phyloP scores from a whole-genome alignment of 768 basidiomycete species.

The Exidia glandulosa region DNA sequence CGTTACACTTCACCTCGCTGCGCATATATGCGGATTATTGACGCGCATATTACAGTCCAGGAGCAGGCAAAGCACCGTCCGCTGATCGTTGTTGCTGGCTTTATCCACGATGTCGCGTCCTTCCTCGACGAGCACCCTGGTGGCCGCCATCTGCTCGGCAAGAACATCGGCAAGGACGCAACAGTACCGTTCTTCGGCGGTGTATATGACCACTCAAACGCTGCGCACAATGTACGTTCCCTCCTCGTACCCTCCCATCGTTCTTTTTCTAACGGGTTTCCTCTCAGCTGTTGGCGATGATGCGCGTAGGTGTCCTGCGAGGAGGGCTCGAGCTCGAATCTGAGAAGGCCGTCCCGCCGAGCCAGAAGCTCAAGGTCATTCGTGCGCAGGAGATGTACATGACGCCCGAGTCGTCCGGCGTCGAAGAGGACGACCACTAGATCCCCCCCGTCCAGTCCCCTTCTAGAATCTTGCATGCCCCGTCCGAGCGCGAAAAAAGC shows the following conservation, averaged over 20 bases:
- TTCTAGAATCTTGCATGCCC: too few relatives aligned
- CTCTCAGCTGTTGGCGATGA: conserved; percentile 54
- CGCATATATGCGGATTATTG: background rate
- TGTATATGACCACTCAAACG: conserved; percentile 71
- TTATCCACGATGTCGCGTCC: conserved; percentile 71
- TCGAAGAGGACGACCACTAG: background rate
- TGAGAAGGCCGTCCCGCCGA: conserved; percentile 33
- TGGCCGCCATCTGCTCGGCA: conserved; percentile 46
- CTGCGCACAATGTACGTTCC: conserved; percentile 58
- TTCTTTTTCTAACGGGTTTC: background rate
- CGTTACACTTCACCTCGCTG: conserved; percentile 18
- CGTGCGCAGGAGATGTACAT: conserved; percentile 4
- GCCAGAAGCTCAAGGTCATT: conserved; percentile 22
- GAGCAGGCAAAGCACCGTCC: conserved; percentile 52
- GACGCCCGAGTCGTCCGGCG: background rate
- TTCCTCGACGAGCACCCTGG: conserved; percentile 77
- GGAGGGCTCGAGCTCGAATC: conserved; percentile 49
- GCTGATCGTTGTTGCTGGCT: conserved; percentile 69
- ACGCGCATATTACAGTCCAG: conserved; percentile 35
- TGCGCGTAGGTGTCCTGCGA: conserved; percentile 58
- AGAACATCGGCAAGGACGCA: conserved; percentile 67
- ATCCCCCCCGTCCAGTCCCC: too few relatives aligned
- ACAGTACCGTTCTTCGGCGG: conserved; percentile 83
- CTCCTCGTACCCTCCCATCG: conserved; percentile 1
- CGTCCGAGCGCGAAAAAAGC: too few relatives aligned